Evolutionary conservation across 495 filamentous ascomycete species (phyloP), one percentile per base, ranked within the genome.

Genomic region (Collariella sp.): DNA sequence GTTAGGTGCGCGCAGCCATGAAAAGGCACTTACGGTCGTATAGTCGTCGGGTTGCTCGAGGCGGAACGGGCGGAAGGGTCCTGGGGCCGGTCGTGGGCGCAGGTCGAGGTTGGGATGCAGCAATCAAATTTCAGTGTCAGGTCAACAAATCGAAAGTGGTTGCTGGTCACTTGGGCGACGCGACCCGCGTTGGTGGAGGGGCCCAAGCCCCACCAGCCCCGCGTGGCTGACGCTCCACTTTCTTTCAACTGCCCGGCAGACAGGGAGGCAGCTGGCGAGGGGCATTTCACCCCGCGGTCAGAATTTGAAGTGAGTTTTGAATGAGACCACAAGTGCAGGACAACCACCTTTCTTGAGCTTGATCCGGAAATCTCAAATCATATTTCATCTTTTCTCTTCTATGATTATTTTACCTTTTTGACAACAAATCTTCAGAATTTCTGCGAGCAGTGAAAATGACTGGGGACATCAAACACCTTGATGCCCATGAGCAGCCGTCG

Each of bases 401-500:
- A 31, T 31, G 9, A 5, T 31, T 31, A 31, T 31, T 5, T 4
- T 31, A 4, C 26, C 26, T 9, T 31, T n/a, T n/a, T n/a, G n/a
- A n/a, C n/a, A 31, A 9, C 5, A 31, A 31, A 31, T 9, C 26
- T 31, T 9, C 26, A 31, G 26, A 31, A 9, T 31, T n/a, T n/a
- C 26, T 4, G 26, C 26, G 26, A 9, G 9, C 9, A 31, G 5
- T 31, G 5, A 54, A 22, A 38, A 77, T 76, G 69, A 67, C 63
- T 2, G 62, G 68, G 20, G 65, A 73, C 46, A 67, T 75, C 41
- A 66, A 66, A 51, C 75, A 73, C 5, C 71, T 89, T 10, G 82
- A 89, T 65, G 80, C 87, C 26, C 79, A 87, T 62, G 79, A 85
- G 66, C 78, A 76, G 48, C 85, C 88, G 18, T 87, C 87, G 12